Percentiles rank a stretch among this genome's conserved stretches.
These are phyloP conservation scores for Penicillium janthinellum DNA, from an alignment of 2,329 filamentous ascomycete genomes.

Conservation along the genomic window DNA sequence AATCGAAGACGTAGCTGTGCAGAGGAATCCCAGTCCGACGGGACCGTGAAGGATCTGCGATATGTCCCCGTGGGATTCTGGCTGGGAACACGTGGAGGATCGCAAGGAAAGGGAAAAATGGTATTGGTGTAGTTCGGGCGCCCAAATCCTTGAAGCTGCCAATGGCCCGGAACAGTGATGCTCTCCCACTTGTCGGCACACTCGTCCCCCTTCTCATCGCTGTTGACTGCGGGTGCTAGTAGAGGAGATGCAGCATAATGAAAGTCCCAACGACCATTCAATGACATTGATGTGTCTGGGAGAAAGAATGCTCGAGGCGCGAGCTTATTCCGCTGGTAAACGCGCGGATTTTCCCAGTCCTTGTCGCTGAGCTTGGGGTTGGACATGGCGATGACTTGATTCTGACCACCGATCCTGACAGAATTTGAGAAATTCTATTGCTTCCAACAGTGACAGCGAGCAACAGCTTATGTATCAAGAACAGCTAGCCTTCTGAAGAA, in stretches of 20 bases:
- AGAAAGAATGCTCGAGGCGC: background rate
- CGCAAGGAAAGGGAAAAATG: background rate
- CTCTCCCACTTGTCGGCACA: background rate
- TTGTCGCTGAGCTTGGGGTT: background rate
- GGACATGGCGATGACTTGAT: background rate
- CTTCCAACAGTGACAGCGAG: background rate
- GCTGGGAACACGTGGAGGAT: background rate
- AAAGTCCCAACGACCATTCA: background rate
- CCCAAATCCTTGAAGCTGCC: background rate
- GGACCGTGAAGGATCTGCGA: background rate
- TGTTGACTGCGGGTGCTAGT: background rate
- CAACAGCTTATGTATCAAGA: background rate
- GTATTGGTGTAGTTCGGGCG: background rate
- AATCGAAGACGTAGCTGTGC: constrained; percentile 64
- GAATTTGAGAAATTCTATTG: background rate
- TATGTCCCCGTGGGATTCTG: background rate
- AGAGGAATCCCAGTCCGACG: constrained; percentile 1
- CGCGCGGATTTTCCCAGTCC: background rate
- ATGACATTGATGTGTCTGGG: background rate
- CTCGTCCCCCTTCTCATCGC: background rate
- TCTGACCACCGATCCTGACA: background rate
- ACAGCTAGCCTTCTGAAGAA: background rate
- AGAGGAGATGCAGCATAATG: background rate
- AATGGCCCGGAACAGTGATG: background rate
- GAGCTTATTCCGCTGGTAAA: background rate